These are phyloP conservation scores for Taiozyma sp. DNA, from an alignment of 1,139 yeast species.

Conservation along the genomic window DNA sequence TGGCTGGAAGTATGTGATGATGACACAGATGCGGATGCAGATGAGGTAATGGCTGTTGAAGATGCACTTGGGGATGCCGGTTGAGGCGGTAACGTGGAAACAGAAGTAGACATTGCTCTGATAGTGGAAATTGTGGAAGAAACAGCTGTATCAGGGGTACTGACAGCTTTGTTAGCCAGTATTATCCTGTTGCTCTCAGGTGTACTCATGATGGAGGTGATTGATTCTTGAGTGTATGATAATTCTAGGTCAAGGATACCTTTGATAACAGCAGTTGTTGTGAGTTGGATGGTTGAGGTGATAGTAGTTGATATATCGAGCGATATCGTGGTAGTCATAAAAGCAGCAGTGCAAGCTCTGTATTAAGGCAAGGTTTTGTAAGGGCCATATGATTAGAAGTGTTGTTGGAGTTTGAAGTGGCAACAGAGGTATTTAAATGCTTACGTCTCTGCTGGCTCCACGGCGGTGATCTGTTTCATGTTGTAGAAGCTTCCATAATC, in stretches of 20 bases:
- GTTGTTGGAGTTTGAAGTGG: neutral
- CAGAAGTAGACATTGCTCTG: conserved; percentile 1
- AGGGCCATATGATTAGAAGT: no score
- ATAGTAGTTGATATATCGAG: conserved; percentile 10
- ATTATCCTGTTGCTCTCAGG: conserved; percentile 3
- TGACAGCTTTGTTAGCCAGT: conserved; percentile 7
- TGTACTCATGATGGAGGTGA: neutral
- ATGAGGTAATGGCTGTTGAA: neutral
- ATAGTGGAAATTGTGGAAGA: conserved; percentile 13
- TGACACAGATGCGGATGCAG: neutral
- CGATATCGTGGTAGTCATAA: conserved; percentile 13
- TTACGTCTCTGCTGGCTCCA: neutral
- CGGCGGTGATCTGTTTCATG: neutral
- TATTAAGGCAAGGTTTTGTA: neutral
- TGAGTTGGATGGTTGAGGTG: conserved; percentile 8
- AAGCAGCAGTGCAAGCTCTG: neutral
- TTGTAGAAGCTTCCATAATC: neutral
- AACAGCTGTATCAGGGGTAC: conserved; percentile 5
- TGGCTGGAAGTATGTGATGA: neutral
- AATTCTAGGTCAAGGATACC: conserved; percentile 15
- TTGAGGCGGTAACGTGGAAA: conserved; percentile 6
- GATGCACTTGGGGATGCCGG: conserved; percentile 3
- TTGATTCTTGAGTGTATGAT: neutral
- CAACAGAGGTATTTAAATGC: neutral
- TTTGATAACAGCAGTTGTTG: conserved; percentile 17